Conservation (phyloP, 257 asterid genomes). For the Nicotiana otophora region DNA sequence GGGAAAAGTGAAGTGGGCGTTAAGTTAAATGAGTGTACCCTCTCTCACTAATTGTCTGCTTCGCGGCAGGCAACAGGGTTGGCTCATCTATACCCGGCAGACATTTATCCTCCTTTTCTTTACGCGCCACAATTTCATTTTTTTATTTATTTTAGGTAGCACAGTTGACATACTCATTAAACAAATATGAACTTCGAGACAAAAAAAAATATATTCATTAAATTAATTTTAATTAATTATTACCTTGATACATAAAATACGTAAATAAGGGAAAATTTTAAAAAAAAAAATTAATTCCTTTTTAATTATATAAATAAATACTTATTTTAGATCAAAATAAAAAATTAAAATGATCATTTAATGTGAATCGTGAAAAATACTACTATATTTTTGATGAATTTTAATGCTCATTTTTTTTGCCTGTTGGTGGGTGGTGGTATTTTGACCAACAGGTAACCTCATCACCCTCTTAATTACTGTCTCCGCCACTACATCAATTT, state of each 20-base stretch:
- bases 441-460: slow-evolving; percentile 16
- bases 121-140: too few relatives aligned
- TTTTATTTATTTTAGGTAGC: too few relatives aligned
- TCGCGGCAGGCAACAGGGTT: slow-evolving; percentile 47
- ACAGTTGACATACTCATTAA: too few relatives aligned
- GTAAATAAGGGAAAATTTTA: too few relatives aligned
- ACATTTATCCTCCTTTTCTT: slow-evolving; percentile 3
- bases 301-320: too few relatives aligned
- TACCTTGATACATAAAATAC: too few relatives aligned
- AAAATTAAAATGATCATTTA: not conserved
- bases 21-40: not conserved
- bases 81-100: slow-evolving; percentile 58
- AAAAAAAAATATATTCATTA: too few relatives aligned
- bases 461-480: slow-evolving; percentile 17
- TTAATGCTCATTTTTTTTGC: not conserved
- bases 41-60: slow-evolving; percentile 51
- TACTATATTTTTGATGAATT: not conserved
- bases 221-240: too few relatives aligned
- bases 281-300: too few relatives aligned
- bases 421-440: not conserved
- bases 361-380: accelerated
- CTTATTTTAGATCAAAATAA: too few relatives aligned
- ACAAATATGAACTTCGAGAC: accelerated
- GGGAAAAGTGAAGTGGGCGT: not conserved
- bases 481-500: slow-evolving; percentile 13